These are phyloP conservation scores for Marasmius sp. DNA, from an alignment of 1,284 basidiomycete genomes.

Conservation along the genomic window DNA sequence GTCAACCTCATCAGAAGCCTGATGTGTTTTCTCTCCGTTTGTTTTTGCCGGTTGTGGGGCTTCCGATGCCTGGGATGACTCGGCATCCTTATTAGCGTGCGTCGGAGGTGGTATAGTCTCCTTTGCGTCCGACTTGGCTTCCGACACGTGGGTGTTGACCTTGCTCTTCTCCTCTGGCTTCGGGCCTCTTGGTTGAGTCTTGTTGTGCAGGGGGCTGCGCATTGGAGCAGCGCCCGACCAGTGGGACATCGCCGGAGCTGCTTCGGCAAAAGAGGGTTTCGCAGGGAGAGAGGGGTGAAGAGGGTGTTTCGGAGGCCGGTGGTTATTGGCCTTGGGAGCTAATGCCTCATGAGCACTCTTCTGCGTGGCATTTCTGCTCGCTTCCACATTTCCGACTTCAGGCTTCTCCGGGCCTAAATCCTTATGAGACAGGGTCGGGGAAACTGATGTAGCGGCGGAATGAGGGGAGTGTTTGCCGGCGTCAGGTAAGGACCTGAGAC, in stretches of 20 bases:
- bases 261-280: slow-evolving; percentile 34
- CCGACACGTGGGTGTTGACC: background rate
- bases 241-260: background rate
- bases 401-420: slow-evolving; percentile 1
- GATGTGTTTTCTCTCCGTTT: background rate
- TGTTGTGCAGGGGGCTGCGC: background rate
- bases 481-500: slow-evolving; percentile 64
- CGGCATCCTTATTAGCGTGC: background rate
- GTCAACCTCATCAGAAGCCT: background rate
- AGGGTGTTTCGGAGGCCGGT: slow-evolving; percentile 21
- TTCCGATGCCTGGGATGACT: too few species aligned
- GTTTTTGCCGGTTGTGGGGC: background rate
- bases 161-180: background rate
- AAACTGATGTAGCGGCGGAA: background rate
- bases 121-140: background rate
- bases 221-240: background rate
- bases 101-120: background rate
- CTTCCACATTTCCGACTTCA: background rate
- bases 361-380: background rate
- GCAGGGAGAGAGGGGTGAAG: slow-evolving; percentile 48
- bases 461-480: slow-evolving; percentile 23
- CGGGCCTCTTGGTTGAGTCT: background rate
- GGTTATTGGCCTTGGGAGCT: background rate
- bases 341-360: background rate
- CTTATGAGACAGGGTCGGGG: background rate